Conservation (phyloP, 495 filamentous ascomycete genomes). For the Hypoxylon cercidicola region DNA sequence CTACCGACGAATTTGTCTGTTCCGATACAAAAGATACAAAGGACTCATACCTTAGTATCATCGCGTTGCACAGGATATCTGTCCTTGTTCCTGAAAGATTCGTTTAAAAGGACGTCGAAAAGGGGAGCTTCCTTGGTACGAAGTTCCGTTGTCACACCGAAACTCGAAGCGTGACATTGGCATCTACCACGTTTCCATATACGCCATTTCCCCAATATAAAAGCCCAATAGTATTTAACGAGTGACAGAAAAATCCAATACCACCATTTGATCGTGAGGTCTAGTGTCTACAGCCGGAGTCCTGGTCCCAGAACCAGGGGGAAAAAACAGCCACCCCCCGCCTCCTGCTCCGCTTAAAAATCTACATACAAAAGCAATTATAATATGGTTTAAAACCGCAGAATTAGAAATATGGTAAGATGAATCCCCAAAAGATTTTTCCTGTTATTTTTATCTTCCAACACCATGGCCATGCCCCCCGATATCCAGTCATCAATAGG, state of each 20-base stretch:
- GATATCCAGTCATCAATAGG: constrained; percentile 20
- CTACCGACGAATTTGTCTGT: constrained; percentile 26
- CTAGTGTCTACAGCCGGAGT: constrained; percentile 35
- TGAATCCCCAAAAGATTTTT: constrained; percentile 13
- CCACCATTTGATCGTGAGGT: constrained; percentile 41
- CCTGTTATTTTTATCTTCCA: constrained; percentile 24
- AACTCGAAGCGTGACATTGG: too few species aligned
- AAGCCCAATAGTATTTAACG: constrained; percentile 4
- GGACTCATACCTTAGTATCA: too few species aligned
- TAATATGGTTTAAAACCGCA: constrained; percentile 6
- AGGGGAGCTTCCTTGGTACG: too few species aligned
- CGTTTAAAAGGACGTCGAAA: too few species aligned
- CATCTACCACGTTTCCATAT: too few species aligned
- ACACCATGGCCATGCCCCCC: constrained; percentile 20
- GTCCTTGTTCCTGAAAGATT: too few species aligned
- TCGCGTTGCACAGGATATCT: too few species aligned
- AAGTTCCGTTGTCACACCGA: too few species aligned
- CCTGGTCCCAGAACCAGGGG: too few species aligned
- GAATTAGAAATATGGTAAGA: not conserved
- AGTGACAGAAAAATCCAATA: constrained; percentile 14
- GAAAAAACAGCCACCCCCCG: constrained; percentile 16
- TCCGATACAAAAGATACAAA: too few species aligned
- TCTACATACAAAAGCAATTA: constrained; percentile 12
- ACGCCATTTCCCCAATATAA: too few species aligned
- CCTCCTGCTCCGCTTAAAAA: constrained; percentile 17